Base-by-base conservation (phyloP, 192 early-diverging fungal genomes). In the Oehlia diaphana region DNA sequence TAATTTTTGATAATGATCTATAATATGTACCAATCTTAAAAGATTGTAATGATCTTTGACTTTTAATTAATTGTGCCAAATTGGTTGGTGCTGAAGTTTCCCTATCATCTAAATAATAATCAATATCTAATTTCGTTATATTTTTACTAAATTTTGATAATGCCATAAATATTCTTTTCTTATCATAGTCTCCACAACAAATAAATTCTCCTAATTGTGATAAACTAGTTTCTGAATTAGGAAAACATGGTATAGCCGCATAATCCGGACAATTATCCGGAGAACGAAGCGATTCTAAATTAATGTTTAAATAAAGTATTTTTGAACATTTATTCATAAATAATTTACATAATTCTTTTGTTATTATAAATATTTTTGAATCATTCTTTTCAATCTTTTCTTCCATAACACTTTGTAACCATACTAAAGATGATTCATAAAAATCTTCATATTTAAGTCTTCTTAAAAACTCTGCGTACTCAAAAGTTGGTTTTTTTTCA, bases 171-270 rank as follows among this genome's bases (percentile, higher is more conserved):
- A 74, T 74, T 33, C 35, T n/a, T 58, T 62, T 74, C 49, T 74
- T 74, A 33, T 74, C 73, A n/a, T 61, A 74, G 14, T n/a, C n/a
- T 58, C 73, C 73, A 74, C 50, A 74, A 61, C 73, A 74, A 3
- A 33, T 39, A 14, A 74, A 74, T 33, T 39, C 73, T 37, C 39
- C 35, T 35, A 74, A 23, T 21, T 61, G 50, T 42, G 53, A 74
- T 50, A 74, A 62, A 61, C 31, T 35, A 14, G 35, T 61, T 23
- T 4, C 12, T 3, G 73, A 53, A 35, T 49, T 49, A 53, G 73
- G 49, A 74, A 74, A 74, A 61, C 50, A 61, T 28, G 73, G 73
- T 62, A 74, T 70, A 9, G 21, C 42, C 1, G 44, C 37, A 70
- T 44, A 70, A 70, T 70, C 68, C 2, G 9, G 9, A 4, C 19